Evolutionary conservation across 768 basidiomycete genomes (phyloP).

Genomic region (Xanthoconium stramineum): DNA sequence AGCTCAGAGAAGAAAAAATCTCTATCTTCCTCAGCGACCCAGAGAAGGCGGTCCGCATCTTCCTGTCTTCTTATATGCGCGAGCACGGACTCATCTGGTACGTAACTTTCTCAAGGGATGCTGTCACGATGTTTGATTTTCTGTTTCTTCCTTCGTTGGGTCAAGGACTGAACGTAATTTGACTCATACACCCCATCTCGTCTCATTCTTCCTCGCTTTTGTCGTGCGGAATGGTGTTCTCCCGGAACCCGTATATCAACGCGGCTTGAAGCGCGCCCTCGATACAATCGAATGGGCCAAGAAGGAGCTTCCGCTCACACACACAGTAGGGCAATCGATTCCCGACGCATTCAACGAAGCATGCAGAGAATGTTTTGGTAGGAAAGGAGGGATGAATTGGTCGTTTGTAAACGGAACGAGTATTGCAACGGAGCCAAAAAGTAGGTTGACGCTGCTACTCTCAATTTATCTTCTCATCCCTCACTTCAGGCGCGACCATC

Average conservation of each 20-base stretch:
- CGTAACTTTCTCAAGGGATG: conserved; percentile 13
- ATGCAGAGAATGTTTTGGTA: conserved; percentile 49
- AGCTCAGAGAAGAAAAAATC: conserved; percentile 44
- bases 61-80: conserved; percentile 67
- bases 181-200: conserved; percentile 47
- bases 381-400: conserved; percentile 40
- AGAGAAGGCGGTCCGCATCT: conserved; percentile 54
- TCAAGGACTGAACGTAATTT: conserved; percentile 49
- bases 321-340: conserved; percentile 36
- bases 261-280: conserved; percentile 45
- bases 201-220: conserved; percentile 60
- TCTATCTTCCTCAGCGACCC: conserved; percentile 60
- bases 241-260: conserved; percentile 44
- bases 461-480: conserved; percentile 6
- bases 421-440: conserved; percentile 7
- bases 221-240: conserved; percentile 55
- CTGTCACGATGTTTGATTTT: not conserved
- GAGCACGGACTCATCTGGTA: conserved; percentile 70
- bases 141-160: not conserved
- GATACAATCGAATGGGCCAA: conserved; percentile 39
- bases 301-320: conserved; percentile 42
- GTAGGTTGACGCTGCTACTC: not conserved
- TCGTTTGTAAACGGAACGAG: conserved; percentile 8
- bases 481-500: conserved; percentile 12
- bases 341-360: conserved; percentile 48